phyloP scores from a whole-genome alignment of 2,329 filamentous ascomycete genomes.

The Fusarium sp. region DNA sequence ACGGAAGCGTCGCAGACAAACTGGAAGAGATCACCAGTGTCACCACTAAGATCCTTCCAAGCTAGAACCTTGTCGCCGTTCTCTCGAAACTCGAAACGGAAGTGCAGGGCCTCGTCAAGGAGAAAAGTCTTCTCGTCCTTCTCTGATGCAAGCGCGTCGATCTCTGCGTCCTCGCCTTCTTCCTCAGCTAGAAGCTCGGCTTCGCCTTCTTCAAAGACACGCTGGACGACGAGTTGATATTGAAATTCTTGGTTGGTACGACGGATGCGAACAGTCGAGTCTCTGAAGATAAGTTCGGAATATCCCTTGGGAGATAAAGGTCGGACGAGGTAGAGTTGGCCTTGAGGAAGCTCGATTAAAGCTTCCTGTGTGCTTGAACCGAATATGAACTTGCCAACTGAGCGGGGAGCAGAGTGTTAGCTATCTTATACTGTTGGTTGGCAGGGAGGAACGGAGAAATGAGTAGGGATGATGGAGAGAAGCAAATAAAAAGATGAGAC shows the following conservation, averaged over 20 bases:
- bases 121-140: slow-evolving; percentile 98
- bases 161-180: slow-evolving; percentile 84
- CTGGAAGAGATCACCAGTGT: slow-evolving; percentile 95
- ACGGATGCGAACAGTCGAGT: slow-evolving; percentile 92
- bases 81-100: slow-evolving; percentile 86
- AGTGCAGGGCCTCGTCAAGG: slow-evolving; percentile 91
- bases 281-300: slow-evolving; percentile 98
- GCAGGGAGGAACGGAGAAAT: neutral
- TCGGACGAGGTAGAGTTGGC: slow-evolving; percentile 96
- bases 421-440: slow-evolving; percentile 13
- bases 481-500: slow-evolving; percentile 6
- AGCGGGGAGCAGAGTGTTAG: slow-evolving; percentile 29
- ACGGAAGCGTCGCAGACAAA: slow-evolving; percentile 91
- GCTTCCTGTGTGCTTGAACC: slow-evolving; percentile 89
- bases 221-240: slow-evolving; percentile 96
- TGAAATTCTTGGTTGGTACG: slow-evolving; percentile 95
- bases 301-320: slow-evolving; percentile 97
- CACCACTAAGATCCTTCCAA: slow-evolving; percentile 95
- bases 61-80: slow-evolving; percentile 89
- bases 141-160: slow-evolving; percentile 81
- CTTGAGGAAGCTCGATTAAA: slow-evolving; percentile 93
- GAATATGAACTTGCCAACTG: slow-evolving; percentile 94
- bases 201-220: slow-evolving; percentile 97
- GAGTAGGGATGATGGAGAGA: neutral
- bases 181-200: slow-evolving; percentile 92